Evolutionary conservation across 2,329 filamentous ascomycete species (phyloP), one percentile per base, ranked within the genome.

Genomic region (Tolypocladium nubicola): DNA sequence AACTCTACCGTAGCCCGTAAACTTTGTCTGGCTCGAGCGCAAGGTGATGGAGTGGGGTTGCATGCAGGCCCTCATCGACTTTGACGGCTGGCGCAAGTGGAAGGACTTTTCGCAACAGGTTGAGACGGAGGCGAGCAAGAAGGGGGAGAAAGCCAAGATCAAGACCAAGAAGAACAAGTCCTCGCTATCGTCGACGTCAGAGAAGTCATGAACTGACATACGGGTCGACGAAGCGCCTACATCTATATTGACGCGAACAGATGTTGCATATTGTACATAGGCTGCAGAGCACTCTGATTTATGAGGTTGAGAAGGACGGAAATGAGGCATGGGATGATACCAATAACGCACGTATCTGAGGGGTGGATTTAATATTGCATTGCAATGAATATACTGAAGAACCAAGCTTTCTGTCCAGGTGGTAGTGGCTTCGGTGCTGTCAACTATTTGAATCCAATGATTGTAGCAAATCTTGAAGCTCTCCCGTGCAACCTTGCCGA

Each of bases 21-120:
- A 96, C 70, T 97, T 97, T 68, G 88, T 95, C 59, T 99, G 93
- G 92, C 83, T 99, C 33, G 90, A 97, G 71, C 85, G 93, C 58
- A 99, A 99, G 72, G 92, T 97, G 64, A 97, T 95, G 75, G 94
- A 99, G 78, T 99, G 94, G 94, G 94, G 94, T 57, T 97, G 94
- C 76, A 99, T 99, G 94, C 94, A 97, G 76, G 94, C 94, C 11
- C 81, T 99, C 30, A 97, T 99, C 67, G 94, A 99, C 75, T 97
- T 94, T 70, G 93, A 97, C 70, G 94, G 94, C 60, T 99, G 94
- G 94, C 84, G 92, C 57, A 90, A 90, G 72, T 99, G 94, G 94
- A 96, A 96, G 71, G 89, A 94, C 66, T 93, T 89, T 67, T 77
- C 76, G 10, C 75, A 78, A 58, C 75, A 77, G 59, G 70, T 70